Evolutionary conservation across 2,329 filamentous ascomycete species (phyloP).

Genomic region (Cytospora piceae): DNA sequence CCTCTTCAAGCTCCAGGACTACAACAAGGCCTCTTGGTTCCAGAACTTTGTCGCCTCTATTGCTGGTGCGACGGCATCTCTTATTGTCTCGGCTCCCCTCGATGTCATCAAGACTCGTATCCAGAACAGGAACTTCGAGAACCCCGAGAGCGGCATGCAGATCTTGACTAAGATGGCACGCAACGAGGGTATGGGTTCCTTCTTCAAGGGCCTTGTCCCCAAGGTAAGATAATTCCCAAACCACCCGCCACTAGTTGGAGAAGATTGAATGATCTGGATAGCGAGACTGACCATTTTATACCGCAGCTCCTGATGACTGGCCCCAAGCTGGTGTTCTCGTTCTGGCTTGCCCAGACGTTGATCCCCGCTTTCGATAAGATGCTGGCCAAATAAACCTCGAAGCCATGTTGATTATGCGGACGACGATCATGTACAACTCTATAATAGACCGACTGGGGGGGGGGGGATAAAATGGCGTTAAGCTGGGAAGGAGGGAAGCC

Average conservation of each 20-base stretch:
- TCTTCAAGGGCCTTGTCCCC: slow-evolving; percentile 97
- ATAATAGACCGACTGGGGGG: slow-evolving; percentile 25
- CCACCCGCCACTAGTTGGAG: not conserved
- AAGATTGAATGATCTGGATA: not conserved
- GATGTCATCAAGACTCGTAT: slow-evolving; percentile 99
- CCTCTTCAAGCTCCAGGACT: slow-evolving; percentile 84
- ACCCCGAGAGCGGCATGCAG: slow-evolving; percentile 90
- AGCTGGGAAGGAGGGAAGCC: slow-evolving; percentile 10
- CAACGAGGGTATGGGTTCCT: slow-evolving; percentile 81
- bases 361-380: slow-evolving; percentile 83
- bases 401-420: slow-evolving; percentile 1
- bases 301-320: slow-evolving; percentile 90
- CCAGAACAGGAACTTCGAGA: slow-evolving; percentile 98
- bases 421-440: slow-evolving; percentile 22
- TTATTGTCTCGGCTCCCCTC: slow-evolving; percentile 92
- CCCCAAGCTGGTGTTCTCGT: slow-evolving; percentile 98
- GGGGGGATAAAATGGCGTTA: slow-evolving; percentile 22
- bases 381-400: slow-evolving; percentile 36
- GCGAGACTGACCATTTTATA: slow-evolving; percentile 1
- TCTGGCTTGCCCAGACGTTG: slow-evolving; percentile 98
- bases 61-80: slow-evolving; percentile 90
- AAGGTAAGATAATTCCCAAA: slow-evolving; percentile 59
- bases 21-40: slow-evolving; percentile 91
- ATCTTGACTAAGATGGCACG: slow-evolving; percentile 92
- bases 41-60: slow-evolving; percentile 99